Conservation (phyloP, 2,329 filamentous ascomycete species). For the Cladophialophora chaetospira region DNA sequence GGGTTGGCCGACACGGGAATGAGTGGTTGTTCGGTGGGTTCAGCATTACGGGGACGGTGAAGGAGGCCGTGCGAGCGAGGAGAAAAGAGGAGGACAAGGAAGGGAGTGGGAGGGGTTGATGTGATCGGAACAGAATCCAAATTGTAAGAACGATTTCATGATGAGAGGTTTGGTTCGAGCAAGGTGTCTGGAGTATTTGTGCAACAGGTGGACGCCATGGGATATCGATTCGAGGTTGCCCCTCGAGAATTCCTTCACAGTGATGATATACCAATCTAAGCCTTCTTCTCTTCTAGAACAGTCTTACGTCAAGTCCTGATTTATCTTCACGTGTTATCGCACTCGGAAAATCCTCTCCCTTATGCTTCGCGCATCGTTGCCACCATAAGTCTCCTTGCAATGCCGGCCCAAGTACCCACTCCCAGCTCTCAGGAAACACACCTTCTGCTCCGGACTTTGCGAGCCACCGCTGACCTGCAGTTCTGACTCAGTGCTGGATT, state of each 20-base stretch:
- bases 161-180: not conserved
- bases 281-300: not conserved
- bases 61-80: conserved; percentile 16
- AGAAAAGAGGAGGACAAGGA: conserved; percentile 9
- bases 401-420: conserved; percentile 30
- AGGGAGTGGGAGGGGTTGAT: not conserved
- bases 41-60: conserved; percentile 49
- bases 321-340: not conserved
- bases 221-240: too few species aligned
- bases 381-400: conserved; percentile 13
- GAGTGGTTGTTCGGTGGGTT: conserved; percentile 56
- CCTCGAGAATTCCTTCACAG: too few species aligned
- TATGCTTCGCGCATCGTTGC: not conserved
- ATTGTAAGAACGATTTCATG: not conserved
- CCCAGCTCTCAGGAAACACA: conserved; percentile 36
- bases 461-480: conserved; percentile 26
- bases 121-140: not conserved
- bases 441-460: conserved; percentile 33
- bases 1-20: conserved; percentile 53
- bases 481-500: conserved; percentile 31
- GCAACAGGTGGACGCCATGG: too few species aligned
- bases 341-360: conserved; percentile 6
- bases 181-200: not conserved
- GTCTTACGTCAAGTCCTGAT: not conserved
- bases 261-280: too few species aligned